Conservation (phyloP, 2,329 filamentous ascomycete genomes). For the Ophiostoma quercus region DNA sequence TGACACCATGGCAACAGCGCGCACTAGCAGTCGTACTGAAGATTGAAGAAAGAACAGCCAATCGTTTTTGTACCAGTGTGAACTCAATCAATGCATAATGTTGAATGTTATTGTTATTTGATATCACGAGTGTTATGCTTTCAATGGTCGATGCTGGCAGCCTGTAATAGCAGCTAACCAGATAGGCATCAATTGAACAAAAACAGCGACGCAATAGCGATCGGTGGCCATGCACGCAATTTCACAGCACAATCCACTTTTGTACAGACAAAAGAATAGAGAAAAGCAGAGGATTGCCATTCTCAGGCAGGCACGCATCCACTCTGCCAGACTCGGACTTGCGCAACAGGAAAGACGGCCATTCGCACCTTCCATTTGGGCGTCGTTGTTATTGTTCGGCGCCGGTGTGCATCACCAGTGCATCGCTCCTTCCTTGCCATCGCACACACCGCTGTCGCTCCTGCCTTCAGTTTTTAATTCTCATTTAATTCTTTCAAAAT, state of each 20-base stretch:
- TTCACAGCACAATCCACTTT: background rate
- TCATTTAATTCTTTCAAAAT: no score
- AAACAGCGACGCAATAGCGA: constrained; percentile 1
- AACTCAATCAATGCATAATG: background rate
- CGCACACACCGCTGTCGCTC: background rate
- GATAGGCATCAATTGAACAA: no score
- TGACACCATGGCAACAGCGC: constrained; percentile 26
- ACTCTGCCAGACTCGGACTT: background rate
- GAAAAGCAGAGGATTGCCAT: background rate
- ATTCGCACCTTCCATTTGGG: constrained; percentile 6
- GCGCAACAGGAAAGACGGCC: background rate
- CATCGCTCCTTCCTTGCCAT: constrained; percentile 6
- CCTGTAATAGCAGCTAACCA: background rate
- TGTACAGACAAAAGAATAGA: background rate
- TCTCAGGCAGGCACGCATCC: constrained; percentile 7
- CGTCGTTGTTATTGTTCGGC: background rate
- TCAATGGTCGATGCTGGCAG: background rate
- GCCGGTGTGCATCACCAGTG: background rate
- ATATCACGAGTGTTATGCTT: background rate
- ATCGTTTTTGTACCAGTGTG: background rate
- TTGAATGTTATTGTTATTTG: background rate
- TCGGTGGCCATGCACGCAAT: background rate
- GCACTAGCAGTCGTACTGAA: background rate
- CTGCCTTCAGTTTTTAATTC: background rate
- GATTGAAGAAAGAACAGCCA: background rate